Evolutionary conservation across 305 asterid species (phyloP).

Genomic region (Lippia alba): DNA sequence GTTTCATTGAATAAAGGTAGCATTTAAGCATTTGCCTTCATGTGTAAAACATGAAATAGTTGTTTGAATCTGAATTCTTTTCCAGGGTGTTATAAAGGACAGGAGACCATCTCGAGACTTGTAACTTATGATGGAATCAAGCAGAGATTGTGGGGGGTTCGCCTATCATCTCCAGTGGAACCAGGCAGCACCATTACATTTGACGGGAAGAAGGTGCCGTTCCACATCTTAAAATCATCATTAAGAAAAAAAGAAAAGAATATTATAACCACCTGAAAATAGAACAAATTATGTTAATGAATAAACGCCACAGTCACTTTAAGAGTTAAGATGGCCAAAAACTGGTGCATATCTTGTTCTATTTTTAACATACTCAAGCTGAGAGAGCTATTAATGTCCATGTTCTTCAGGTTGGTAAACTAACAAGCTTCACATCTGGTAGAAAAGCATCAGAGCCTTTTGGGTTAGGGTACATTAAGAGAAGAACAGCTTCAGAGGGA

Average conservation of each 20-base stretch:
- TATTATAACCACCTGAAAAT: no score
- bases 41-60: constrained; percentile 10
- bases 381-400: constrained; percentile 24
- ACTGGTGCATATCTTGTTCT: constrained; percentile 12
- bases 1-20: constrained; percentile 90
- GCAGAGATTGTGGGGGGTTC: constrained; percentile 90
- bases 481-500: constrained; percentile 74
- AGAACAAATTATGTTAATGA: no score
- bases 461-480: constrained; percentile 92
- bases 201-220: constrained; percentile 80
- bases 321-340: background rate
- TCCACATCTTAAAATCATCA: constrained; percentile 26
- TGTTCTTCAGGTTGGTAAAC: constrained; percentile 74
- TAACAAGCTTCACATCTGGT: constrained; percentile 81
- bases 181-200: constrained; percentile 76
- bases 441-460: constrained; percentile 59
- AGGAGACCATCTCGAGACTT: constrained; percentile 95
- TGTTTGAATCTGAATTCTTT: constrained; percentile 34
- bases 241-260: background rate
- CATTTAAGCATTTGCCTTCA: background rate
- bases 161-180: constrained; percentile 68
- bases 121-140: constrained; percentile 91
- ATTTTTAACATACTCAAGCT: constrained; percentile 24
- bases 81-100: constrained; percentile 96
- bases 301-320: background rate